A percentile compares a stretch with the other conserved stretches of the same genome.
Evolutionary conservation across 768 basidiomycete genomes (phyloP).

Genomic region (Hebeloma cylindrosporum): DNA sequence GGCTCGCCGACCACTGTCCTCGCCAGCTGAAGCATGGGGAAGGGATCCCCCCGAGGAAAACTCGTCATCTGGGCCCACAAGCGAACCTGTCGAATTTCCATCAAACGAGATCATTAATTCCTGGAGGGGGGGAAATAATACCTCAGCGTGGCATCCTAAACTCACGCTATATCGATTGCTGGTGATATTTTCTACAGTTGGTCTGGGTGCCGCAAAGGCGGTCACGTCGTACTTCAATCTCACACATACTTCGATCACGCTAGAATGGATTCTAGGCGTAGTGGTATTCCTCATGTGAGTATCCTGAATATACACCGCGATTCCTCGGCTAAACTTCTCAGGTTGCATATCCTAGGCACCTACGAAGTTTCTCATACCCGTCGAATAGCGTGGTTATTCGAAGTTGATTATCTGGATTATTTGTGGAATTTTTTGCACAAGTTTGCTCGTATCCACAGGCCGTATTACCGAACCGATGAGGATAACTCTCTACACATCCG

Average conservation of each 20-base stretch:
- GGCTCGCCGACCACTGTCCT: too few species aligned
- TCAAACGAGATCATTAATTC: too few species aligned
- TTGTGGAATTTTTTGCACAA: not conserved
- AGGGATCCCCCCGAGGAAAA: too few species aligned
- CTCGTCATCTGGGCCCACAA: too few species aligned
- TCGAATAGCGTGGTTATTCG: conserved; percentile 1
- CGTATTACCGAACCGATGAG: not conserved
- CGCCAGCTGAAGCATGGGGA: too few species aligned
- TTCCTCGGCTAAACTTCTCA: not conserved
- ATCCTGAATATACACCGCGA: too few species aligned
- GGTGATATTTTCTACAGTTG: conserved; percentile 1
- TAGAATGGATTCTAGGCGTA: conserved; percentile 12
- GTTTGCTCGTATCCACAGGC: not conserved
- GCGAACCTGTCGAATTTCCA: too few species aligned
- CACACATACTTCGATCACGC: not conserved
- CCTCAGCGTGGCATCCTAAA: conserved; percentile 13
- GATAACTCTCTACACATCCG: too few species aligned
- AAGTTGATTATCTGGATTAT: not conserved
- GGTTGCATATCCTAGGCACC: not conserved
- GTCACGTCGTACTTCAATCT: not conserved
- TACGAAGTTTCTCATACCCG: not conserved
- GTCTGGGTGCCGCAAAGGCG: conserved; percentile 12
- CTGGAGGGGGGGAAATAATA: too few species aligned
- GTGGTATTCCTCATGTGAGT: conserved; percentile 6
- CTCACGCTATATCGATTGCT: conserved; percentile 8